Evolutionary conservation across 2,329 filamentous ascomycete species (phyloP).

Genomic region (Talaromyces sp.): DNA sequence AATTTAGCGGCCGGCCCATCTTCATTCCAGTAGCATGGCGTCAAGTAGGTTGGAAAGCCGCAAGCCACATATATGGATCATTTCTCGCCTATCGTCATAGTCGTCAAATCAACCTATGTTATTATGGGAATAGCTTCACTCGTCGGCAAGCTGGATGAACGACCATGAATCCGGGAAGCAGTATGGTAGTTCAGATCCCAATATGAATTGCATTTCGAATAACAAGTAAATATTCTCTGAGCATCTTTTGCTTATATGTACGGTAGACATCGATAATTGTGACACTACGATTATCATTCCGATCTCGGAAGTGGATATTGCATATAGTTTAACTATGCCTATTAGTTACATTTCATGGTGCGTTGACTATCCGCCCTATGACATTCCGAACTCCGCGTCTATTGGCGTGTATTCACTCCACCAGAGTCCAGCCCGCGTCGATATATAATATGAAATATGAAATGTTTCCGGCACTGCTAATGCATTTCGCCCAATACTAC

Average conservation of each 20-base stretch:
- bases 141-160: too few species aligned
- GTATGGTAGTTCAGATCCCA: too few species aligned
- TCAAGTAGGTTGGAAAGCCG: not conserved
- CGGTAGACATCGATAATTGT: not conserved
- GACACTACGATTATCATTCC: not conserved
- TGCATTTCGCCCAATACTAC: not conserved
- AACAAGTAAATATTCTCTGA: too few species aligned
- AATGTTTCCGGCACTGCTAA: not conserved
- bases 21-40: not conserved
- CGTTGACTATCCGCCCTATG: not conserved
- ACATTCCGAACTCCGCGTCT: not conserved
- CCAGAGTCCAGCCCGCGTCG: not conserved
- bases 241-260: too few species aligned
- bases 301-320: not conserved
- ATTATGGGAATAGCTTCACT: too few species aligned
- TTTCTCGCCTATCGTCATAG: too few species aligned
- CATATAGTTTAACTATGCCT: too few species aligned
- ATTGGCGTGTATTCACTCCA: not conserved
- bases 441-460: not conserved
- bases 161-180: too few species aligned
- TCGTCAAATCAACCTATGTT: too few species aligned
- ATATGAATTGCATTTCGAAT: too few species aligned
- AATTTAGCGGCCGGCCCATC: not conserved
- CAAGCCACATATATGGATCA: too few species aligned
- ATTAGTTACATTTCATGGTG: too few species aligned